Evolutionary conservation across 225 moss, liverwort and hornwort genomes (phyloP), one percentile per base, ranked within the genome.

Genomic region (Thuidium tamariscinum): DNA sequence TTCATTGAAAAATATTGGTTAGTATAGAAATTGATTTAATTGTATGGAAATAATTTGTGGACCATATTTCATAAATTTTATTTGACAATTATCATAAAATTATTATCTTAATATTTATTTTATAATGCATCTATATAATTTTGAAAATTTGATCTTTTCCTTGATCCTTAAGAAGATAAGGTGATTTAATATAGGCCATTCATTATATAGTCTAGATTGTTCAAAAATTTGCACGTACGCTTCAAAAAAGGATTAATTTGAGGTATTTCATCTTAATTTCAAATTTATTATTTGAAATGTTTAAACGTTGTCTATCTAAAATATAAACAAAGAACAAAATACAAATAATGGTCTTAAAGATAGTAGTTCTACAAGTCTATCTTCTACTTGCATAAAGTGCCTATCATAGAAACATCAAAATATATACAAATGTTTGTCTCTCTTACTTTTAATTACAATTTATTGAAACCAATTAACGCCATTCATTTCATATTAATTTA

Each of bases 161-260:
- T 23, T 15, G 9, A 5, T 26, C 5, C 0, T 25, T 7, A 6
- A 37, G 1, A 13, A 3, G 4, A 37, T 7, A 13, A 22, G 2
- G 17, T 1, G 2, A 44, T 44, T 16, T 9, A 29, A 29, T 16
- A 5, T 16, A 25, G 42, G 16, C 10, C 15, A 26, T 2, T 71
- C 16, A 44, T 27, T 44, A 5, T 44, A 2, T 71, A 27, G 16
- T 42, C 16, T 44, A 29, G 27, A 71, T 44, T 44, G 4, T 41
- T 44, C 9, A 0, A 27, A 16, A 27, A 27, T 15, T 15, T 69
- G 2, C 4, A 5, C 2, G 42, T 5, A 9, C 0, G 9, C 9
- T 5, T 42, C 2, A 7, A 36, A 15, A 69, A 42, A 14, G 1
- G 1, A 42, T 3, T 14, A 15, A 0, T 25, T 41, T 9, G 26